Conservation (phyloP, 495 filamentous ascomycete species). For the Tuber magnatum region DNA sequence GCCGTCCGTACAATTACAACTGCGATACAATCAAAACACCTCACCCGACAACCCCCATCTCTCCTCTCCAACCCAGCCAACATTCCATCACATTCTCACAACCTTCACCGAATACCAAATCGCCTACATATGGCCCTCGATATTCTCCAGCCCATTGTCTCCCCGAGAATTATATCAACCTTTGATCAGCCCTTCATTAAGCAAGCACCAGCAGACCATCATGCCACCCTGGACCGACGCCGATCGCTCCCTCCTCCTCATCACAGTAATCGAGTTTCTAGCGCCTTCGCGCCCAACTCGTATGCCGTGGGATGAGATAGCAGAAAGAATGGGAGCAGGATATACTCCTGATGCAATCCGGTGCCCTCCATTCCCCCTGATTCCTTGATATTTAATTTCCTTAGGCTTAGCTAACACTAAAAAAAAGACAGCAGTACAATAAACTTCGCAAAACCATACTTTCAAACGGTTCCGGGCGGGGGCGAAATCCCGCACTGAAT, state of each 20-base stretch:
- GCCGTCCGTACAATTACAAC: background rate
- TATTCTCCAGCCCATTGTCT: background rate
- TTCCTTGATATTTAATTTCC: conserved; percentile 1
- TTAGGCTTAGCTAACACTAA: background rate
- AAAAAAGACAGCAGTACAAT: conserved; percentile 26
- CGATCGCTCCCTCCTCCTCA: conserved; percentile 20
- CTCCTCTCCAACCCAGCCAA: background rate
- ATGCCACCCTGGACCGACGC: conserved; percentile 22
- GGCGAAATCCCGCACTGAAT: background rate
- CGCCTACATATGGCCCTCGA: background rate
- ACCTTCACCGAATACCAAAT: background rate
- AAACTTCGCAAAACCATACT: conserved; percentile 25
- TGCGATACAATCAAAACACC: background rate
- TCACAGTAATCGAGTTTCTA: conserved; percentile 27
- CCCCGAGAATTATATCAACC: background rate
- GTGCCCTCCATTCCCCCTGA: background rate
- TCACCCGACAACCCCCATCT: background rate
- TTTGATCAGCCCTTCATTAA: background rate
- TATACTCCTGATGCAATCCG: conserved; percentile 23
- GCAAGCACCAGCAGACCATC: background rate
- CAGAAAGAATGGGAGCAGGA: conserved; percentile 28
- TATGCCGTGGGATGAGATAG: conserved; percentile 25
- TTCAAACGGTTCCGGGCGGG: background rate
- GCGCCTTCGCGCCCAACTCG: conserved; percentile 12
- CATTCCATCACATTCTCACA: background rate